Evolutionary conservation across 495 filamentous ascomycete species (phyloP).

Genomic region (Darksidea phi): DNA sequence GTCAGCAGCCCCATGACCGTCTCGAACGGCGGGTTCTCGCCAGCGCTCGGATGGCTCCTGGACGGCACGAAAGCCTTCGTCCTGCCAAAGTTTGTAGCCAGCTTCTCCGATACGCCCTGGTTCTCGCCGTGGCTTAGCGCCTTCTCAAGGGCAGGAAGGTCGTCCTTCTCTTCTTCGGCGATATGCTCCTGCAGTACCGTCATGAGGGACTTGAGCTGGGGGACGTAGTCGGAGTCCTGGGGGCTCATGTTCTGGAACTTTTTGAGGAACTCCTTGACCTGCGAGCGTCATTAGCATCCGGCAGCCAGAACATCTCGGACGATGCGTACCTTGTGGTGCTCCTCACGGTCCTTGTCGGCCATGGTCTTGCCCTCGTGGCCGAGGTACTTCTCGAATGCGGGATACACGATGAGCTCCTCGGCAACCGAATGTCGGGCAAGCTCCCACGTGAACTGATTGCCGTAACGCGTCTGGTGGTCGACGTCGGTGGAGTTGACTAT

Average conservation of each 20-base stretch:
- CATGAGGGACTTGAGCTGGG: conserved; percentile 56
- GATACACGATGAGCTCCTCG: conserved; percentile 71
- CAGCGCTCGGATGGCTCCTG: conserved; percentile 52
- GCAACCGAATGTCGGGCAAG: conserved; percentile 64
- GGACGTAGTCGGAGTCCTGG: conserved; percentile 49
- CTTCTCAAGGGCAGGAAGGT: conserved; percentile 57
- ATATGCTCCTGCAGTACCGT: conserved; percentile 56
- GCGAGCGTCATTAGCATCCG: neutral
- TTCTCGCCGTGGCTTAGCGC: conserved; percentile 36
- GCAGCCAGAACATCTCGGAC: neutral
- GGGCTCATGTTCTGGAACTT: conserved; percentile 58
- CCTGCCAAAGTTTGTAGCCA: conserved; percentile 55
- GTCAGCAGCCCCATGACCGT: conserved; percentile 28
- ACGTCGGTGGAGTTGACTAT: conserved; percentile 52
- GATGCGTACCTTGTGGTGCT: conserved; percentile 54
- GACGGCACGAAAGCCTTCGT: conserved; percentile 64
- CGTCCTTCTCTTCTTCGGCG: conserved; percentile 57
- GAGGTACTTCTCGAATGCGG: conserved; percentile 61
- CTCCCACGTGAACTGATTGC: conserved; percentile 71
- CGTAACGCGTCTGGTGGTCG: conserved; percentile 54
- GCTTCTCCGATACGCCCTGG: conserved; percentile 36
- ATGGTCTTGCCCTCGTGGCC: conserved; percentile 51
- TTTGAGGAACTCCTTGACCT: conserved; percentile 65
- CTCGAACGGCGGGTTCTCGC: conserved; percentile 34
- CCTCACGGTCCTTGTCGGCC: conserved; percentile 58